These are phyloP conservation scores for Entomortierella chlamydospora DNA, from an alignment of 192 early-diverging fungal genomes.

Conservation along the genomic window DNA sequence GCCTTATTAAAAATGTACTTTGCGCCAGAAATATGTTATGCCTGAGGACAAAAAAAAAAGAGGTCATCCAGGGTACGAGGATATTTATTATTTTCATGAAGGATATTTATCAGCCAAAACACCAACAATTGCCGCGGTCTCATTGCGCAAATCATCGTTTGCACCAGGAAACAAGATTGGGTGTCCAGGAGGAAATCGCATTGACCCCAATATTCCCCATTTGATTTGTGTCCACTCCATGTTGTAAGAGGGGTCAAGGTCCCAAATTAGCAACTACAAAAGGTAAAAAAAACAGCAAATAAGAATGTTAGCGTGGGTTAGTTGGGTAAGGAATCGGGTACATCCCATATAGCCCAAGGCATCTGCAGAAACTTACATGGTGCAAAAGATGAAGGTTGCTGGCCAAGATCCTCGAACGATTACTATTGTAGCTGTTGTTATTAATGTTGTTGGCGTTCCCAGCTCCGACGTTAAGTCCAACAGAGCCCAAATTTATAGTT, in stretches of 20 bases:
- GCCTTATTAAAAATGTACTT: no score
- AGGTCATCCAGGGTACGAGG: no score
- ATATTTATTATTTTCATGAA: no score
- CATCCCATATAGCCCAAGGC: background rate
- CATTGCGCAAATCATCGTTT: slow-evolving; percentile 21
- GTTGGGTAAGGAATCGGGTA: background rate
- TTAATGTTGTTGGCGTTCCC: no score
- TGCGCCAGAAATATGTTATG: no score
- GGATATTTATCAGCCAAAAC: slow-evolving; percentile 15
- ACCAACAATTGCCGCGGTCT: slow-evolving; percentile 21
- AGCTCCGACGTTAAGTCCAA: slow-evolving; percentile 4
- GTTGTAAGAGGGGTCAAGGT: slow-evolving; percentile 38
- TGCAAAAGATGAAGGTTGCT: slow-evolving; percentile 43
- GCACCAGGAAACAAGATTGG: slow-evolving; percentile 49
- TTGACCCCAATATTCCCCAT: slow-evolving; percentile 44
- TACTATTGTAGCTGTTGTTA: background rate
- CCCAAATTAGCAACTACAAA: slow-evolving; percentile 42
- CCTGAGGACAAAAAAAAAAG: no score
- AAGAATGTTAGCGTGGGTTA: background rate
- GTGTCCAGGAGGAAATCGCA: slow-evolving; percentile 51
- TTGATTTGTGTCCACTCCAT: slow-evolving; percentile 47
- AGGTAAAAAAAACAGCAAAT: background rate
- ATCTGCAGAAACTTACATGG: slow-evolving; percentile 36
- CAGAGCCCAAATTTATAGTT: background rate
- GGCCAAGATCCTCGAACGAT: slow-evolving; percentile 37